A percentile compares a stretch with the other conserved stretches of the same genome.
These are phyloP conservation scores for Laburnicola sp. DNA, from an alignment of 2,329 filamentous ascomycete genomes.

Conservation along the genomic window DNA sequence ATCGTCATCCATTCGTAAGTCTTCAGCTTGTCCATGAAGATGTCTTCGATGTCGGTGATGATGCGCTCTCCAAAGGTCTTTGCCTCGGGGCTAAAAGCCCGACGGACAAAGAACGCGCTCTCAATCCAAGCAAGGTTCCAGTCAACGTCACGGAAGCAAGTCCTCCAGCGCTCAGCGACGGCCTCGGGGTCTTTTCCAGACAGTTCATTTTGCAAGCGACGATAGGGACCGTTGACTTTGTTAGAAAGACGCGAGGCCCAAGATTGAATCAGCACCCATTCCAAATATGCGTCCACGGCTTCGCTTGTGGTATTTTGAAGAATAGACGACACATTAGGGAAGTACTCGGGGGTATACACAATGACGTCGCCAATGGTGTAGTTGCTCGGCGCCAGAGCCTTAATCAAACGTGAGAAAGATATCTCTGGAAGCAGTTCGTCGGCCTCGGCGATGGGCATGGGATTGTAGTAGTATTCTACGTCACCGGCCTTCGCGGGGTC, in stretches of 20 bases:
- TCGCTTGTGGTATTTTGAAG: conserved; percentile 57
- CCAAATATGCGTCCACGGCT: conserved; percentile 61
- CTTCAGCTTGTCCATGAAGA: conserved; percentile 63
- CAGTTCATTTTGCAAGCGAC: conserved; percentile 61
- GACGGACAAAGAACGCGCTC: conserved; percentile 68
- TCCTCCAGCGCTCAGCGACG: conserved; percentile 66
- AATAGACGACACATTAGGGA: conserved; percentile 59
- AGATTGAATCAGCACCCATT: conserved; percentile 62
- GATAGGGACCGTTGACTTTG: conserved; percentile 60
- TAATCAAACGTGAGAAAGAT: conserved; percentile 55
- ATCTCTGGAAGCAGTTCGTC: conserved; percentile 59
- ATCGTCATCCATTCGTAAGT: conserved; percentile 63
- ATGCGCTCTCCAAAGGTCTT: conserved; percentile 68
- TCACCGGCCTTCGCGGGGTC: conserved; percentile 60
- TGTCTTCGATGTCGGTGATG: conserved; percentile 66
- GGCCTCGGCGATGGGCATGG: conserved; percentile 58
- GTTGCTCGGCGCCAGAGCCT: conserved; percentile 54
- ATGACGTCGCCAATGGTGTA: conserved; percentile 58
- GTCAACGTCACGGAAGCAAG: conserved; percentile 61
- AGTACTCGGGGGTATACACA: conserved; percentile 61
- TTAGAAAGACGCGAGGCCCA: conserved; percentile 59
- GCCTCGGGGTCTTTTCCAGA: conserved; percentile 63
- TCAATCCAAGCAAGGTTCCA: conserved; percentile 64
- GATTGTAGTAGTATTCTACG: conserved; percentile 67
- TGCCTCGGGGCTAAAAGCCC: conserved; percentile 64